A percentile compares a stretch with the other conserved stretches of the same genome.
phyloP scores from a whole-genome alignment of 768 basidiomycete species.

The Psilocybe azurescens region DNA sequence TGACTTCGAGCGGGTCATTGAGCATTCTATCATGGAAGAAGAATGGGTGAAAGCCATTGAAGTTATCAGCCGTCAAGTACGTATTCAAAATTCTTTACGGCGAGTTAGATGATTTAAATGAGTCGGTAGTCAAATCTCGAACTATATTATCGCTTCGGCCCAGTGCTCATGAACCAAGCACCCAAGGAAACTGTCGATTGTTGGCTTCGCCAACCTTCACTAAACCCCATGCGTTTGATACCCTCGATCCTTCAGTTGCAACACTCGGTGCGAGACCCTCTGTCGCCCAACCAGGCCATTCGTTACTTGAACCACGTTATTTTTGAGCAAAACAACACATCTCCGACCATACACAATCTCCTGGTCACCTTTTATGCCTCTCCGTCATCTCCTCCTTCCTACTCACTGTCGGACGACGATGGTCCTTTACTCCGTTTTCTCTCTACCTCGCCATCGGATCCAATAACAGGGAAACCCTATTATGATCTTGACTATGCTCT shows the following conservation, averaged over 20 bases:
- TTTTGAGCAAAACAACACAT: slow-evolving; percentile 80
- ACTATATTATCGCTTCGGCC: slow-evolving; percentile 91
- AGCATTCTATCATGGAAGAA: slow-evolving; percentile 92
- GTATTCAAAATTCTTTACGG: slow-evolving; percentile 3
- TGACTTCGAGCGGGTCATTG: slow-evolving; percentile 84
- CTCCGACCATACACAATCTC: slow-evolving; percentile 91
- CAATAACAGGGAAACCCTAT: slow-evolving; percentile 84
- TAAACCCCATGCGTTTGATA: slow-evolving; percentile 86
- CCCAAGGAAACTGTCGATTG: slow-evolving; percentile 92
- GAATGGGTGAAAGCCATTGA: slow-evolving; percentile 92
- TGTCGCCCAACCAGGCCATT: slow-evolving; percentile 84
- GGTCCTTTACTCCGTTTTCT: slow-evolving; percentile 85
- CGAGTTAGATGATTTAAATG: slow-evolving; percentile 12
- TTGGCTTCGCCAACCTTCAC: slow-evolving; percentile 82
- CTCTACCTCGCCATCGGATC: slow-evolving; percentile 78
- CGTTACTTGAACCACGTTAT: slow-evolving; percentile 88
- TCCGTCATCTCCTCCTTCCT: slow-evolving; percentile 44
- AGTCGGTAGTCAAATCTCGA: slow-evolving; percentile 72
- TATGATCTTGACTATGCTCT: slow-evolving; percentile 98
- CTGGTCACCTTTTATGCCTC: slow-evolving; percentile 86
- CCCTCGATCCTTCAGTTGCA: slow-evolving; percentile 88
- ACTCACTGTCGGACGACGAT: slow-evolving; percentile 58
- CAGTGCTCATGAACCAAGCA: slow-evolving; percentile 84
- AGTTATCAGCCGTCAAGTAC: slow-evolving; percentile 87
- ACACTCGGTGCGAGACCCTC: slow-evolving; percentile 70